Evolutionary conservation across 495 filamentous ascomycete species (phyloP).

Genomic region (Acidomyces sp.): DNA sequence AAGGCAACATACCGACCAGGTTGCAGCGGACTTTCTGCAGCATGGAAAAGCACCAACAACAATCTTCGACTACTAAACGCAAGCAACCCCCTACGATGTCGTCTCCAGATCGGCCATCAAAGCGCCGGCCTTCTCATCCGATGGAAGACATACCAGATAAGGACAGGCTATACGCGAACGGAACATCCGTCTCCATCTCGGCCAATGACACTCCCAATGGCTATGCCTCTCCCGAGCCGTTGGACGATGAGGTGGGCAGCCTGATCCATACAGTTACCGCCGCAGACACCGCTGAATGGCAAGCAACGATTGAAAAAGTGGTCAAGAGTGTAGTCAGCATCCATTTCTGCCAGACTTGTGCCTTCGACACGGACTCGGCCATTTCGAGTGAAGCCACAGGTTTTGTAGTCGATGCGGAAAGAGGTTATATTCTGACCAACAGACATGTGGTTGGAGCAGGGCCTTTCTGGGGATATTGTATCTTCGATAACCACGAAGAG

Average conservation of each 20-base stretch:
- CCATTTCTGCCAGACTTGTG: conserved; percentile 95
- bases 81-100: conserved; percentile 42
- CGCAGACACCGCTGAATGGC: conserved; percentile 90
- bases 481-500: conserved; percentile 98
- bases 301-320: conserved; percentile 84
- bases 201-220: conserved; percentile 19
- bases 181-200: conserved; percentile 1
- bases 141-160: conserved; percentile 5
- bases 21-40: too few relatives aligned
- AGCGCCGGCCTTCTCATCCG: conserved; percentile 16
- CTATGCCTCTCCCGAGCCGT: conserved; percentile 25
- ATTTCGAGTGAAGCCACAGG: conserved; percentile 91
- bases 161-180: conserved; percentile 6
- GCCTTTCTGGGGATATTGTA: conserved; percentile 93
- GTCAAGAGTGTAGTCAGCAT: conserved; percentile 92
- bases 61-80: conserved; percentile 35
- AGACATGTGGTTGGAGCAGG: conserved; percentile 87
- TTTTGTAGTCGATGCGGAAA: conserved; percentile 93
- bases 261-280: conserved; percentile 36
- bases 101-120: conserved; percentile 10
- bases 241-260: conserved; percentile 35
- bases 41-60: too few relatives aligned
- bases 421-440: conserved; percentile 46
- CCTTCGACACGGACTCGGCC: conserved; percentile 91
- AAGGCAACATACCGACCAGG: too few relatives aligned